Evolutionary conservation across 2,329 filamentous ascomycete genomes (phyloP), one percentile per base, ranked within the genome.

Genomic region (Trichophyton benhamiae): DNA sequence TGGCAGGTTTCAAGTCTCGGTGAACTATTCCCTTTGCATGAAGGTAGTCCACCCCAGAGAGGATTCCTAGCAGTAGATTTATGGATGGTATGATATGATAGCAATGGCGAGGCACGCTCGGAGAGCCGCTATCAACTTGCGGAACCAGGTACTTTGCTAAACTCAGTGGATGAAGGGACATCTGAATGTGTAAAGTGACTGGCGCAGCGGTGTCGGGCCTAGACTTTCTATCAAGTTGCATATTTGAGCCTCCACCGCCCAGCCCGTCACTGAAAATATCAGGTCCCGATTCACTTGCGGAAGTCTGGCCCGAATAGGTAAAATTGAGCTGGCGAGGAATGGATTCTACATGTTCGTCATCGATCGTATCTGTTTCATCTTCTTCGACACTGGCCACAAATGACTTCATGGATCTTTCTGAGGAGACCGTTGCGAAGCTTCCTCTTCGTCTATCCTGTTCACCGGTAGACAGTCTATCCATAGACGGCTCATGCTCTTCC

Each of bases 1-100:
- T 88, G 2, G 81, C 82, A 0, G 85, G 85, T 67, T 88, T 88
- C 22, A 88, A 75, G 67, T 88, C 85, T 8, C 85, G 81, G 66
- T 88, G 85, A 0, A 87, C 78, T 57, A 87, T 80, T 4, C 78
- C 77, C 62, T 83, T 77, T 0, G 75, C 72, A 66, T 88, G 85
- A 1, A 87, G 76, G 66, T 88, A 87, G 62, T 84, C 79, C 2
- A 87, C 79, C 1, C 85, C 85, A 7, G 83, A 80, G 1, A 87
- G 72, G 33, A 87, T 81, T 1, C 79, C 78, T 11, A 81, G 71
- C n/a, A 87, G 74, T 1, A 88, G 73, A 36, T 77, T 76, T 2
- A 86, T 68, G 0, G 84, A 82, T 0, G 83, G 78, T 36, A 79
- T 69, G 1, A 82, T 67, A 66, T 87, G 85, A 69, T 84, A 87